Evolutionary conservation across 2,329 filamentous ascomycete species (phyloP).

Genomic region (Diaporthe aspalathi): DNA sequence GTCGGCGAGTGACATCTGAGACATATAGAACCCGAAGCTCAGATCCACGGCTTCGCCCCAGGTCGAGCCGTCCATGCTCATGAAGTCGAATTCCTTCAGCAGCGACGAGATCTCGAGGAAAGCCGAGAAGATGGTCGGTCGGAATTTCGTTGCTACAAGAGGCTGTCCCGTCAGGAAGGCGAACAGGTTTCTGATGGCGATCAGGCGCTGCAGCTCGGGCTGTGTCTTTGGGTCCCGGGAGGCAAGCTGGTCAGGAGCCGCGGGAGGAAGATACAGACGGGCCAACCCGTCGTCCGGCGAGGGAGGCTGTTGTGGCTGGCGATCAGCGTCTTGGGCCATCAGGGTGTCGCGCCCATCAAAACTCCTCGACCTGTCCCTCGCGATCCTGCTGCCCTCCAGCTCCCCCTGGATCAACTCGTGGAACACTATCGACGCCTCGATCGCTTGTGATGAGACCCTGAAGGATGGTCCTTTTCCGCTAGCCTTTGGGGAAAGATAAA

Average conservation of each 20-base stretch:
- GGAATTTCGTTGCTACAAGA: constrained; percentile 66
- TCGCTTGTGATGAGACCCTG: constrained; percentile 66
- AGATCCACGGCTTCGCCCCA: constrained; percentile 71
- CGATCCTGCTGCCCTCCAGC: constrained; percentile 47
- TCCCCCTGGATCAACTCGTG: constrained; percentile 64
- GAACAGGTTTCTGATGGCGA: constrained; percentile 73
- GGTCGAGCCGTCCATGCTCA: constrained; percentile 64
- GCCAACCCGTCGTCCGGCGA: constrained; percentile 54
- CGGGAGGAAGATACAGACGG: constrained; percentile 65
- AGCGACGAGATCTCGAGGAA: constrained; percentile 66
- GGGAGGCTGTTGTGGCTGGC: constrained; percentile 35
- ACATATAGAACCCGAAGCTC: constrained; percentile 80
- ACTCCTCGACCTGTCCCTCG: constrained; percentile 54
- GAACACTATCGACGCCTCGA: constrained; percentile 66
- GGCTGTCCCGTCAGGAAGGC: constrained; percentile 74
- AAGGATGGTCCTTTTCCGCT: constrained; percentile 68
- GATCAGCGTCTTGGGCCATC: constrained; percentile 59
- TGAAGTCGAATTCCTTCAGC: constrained; percentile 69
- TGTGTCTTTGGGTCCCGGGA: constrained; percentile 9
- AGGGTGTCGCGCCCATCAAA: constrained; percentile 62
- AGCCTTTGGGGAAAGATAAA: constrained; percentile 67
- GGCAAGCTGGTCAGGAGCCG: constrained; percentile 47
- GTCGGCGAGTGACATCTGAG: constrained; percentile 81
- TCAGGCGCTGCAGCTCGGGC: constrained; percentile 64
- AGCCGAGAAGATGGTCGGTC: constrained; percentile 64